Conservation (phyloP, 2,329 filamentous ascomycete species). For the Dichotomopilus funicola region DNA sequence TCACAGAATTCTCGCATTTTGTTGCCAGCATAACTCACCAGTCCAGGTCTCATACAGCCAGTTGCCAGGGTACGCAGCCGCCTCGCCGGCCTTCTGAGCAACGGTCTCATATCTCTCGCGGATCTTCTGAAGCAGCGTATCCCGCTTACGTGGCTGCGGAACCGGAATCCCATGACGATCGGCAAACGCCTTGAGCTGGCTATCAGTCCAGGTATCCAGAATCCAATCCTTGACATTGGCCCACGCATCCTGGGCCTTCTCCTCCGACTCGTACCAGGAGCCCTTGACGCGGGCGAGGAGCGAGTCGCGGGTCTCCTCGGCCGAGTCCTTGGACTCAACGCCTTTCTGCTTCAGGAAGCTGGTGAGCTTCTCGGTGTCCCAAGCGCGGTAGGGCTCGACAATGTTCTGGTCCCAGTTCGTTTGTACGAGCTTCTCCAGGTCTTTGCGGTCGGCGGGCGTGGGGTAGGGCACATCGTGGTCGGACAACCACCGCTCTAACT, state of each 20-base stretch:
- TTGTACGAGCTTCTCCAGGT: slow-evolving; percentile 85
- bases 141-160: slow-evolving; percentile 80
- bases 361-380: slow-evolving; percentile 64
- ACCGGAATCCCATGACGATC: slow-evolving; percentile 83
- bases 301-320: slow-evolving; percentile 61
- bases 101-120: slow-evolving; percentile 74
- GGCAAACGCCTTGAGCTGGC: slow-evolving; percentile 85
- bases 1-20: neutral
- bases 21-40: slow-evolving; percentile 24
- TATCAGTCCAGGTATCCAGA: slow-evolving; percentile 91
- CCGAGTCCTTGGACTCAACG: slow-evolving; percentile 58
- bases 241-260: slow-evolving; percentile 67
- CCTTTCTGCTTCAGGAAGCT: slow-evolving; percentile 66
- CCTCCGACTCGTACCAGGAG: slow-evolving; percentile 73
- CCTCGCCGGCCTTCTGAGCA: slow-evolving; percentile 69
- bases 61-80: slow-evolving; percentile 80
- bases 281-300: slow-evolving; percentile 63
- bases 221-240: slow-evolving; percentile 79
- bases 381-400: slow-evolving; percentile 66
- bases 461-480: slow-evolving; percentile 90
- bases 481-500: slow-evolving; percentile 93
- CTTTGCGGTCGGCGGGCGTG: slow-evolving; percentile 83
- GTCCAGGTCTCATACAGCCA: slow-evolving; percentile 92
- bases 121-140: slow-evolving; percentile 69
- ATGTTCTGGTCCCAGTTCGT: slow-evolving; percentile 81